phyloP scores from a whole-genome alignment of 2,329 filamentous ascomycete genomes.

The Sporothrix luriei region DNA sequence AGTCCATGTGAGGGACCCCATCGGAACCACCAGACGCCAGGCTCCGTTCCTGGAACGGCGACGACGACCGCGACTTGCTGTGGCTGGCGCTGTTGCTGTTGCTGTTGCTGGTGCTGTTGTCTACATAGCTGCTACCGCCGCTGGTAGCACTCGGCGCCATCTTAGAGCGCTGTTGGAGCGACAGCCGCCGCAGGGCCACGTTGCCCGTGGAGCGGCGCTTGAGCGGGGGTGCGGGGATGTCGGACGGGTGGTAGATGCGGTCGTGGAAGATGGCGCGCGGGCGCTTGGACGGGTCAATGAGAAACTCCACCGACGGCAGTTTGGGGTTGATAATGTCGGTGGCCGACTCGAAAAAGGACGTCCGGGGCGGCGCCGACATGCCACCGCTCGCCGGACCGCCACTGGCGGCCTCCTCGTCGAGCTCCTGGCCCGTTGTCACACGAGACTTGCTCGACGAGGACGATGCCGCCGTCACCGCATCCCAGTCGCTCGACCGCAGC shows the following conservation, averaged over 20 bases:
- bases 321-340: slow-evolving; percentile 91
- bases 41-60: slow-evolving; percentile 18
- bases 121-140: slow-evolving; percentile 9
- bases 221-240: slow-evolving; percentile 81
- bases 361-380: slow-evolving; percentile 76
- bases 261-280: slow-evolving; percentile 95
- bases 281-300: slow-evolving; percentile 79
- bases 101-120: slow-evolving; percentile 32
- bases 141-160: slow-evolving; percentile 10
- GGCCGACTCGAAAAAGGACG: slow-evolving; percentile 92
- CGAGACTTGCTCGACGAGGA: slow-evolving; percentile 40
- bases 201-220: slow-evolving; percentile 51
- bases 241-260: slow-evolving; percentile 87
- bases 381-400: slow-evolving; percentile 41
- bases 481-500: slow-evolving; percentile 50
- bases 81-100: neutral
- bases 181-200: slow-evolving; percentile 40
- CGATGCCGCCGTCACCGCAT: slow-evolving; percentile 40
- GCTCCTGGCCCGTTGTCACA: slow-evolving; percentile 56
- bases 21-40: slow-evolving; percentile 32
- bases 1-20: slow-evolving; percentile 47
- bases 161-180: slow-evolving; percentile 30
- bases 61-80: slow-evolving; percentile 34
- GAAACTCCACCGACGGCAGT: slow-evolving; percentile 75
- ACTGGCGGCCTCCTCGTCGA: slow-evolving; percentile 36